Conservation (phyloP, 768 basidiomycete genomes). For the Naganishia kalamii region DNA sequence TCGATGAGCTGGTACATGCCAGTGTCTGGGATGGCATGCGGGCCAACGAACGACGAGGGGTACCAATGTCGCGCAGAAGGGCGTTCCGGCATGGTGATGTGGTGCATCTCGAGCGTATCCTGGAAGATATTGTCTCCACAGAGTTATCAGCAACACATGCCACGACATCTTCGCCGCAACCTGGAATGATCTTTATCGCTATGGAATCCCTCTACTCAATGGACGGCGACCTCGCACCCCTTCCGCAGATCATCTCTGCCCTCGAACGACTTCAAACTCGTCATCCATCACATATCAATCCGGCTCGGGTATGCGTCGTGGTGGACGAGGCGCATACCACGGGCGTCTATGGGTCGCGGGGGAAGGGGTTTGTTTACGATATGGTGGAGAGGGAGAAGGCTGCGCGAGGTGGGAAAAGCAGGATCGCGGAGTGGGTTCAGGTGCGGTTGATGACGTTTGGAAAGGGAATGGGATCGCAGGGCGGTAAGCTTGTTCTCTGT, state of each 20-base stretch:
- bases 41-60: constrained; percentile 48
- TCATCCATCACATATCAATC: constrained; percentile 51
- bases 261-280: constrained; percentile 57
- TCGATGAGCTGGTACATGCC: constrained; percentile 84
- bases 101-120: constrained; percentile 50
- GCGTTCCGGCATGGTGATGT: constrained; percentile 70
- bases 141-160: constrained; percentile 2
- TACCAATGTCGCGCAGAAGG: constrained; percentile 44
- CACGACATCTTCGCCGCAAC: constrained; percentile 38
- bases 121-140: constrained; percentile 48
- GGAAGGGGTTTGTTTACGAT: constrained; percentile 63
- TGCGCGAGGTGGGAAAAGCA: background rate
- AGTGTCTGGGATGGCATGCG: constrained; percentile 85
- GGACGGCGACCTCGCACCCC: constrained; percentile 86
- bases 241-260: constrained; percentile 59
- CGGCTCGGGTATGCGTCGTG: constrained; percentile 50
- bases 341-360: constrained; percentile 74
- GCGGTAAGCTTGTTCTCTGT: constrained; percentile 55
- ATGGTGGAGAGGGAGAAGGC: background rate
- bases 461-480: constrained; percentile 76
- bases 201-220: constrained; percentile 90
- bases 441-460: constrained; percentile 86
- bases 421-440: constrained; percentile 62
- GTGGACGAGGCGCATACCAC: constrained; percentile 94
- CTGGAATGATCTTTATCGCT: constrained; percentile 62